Evolutionary conservation across 2,329 filamentous ascomycete genomes (phyloP).

Genomic region (Bipolaris victoriae): DNA sequence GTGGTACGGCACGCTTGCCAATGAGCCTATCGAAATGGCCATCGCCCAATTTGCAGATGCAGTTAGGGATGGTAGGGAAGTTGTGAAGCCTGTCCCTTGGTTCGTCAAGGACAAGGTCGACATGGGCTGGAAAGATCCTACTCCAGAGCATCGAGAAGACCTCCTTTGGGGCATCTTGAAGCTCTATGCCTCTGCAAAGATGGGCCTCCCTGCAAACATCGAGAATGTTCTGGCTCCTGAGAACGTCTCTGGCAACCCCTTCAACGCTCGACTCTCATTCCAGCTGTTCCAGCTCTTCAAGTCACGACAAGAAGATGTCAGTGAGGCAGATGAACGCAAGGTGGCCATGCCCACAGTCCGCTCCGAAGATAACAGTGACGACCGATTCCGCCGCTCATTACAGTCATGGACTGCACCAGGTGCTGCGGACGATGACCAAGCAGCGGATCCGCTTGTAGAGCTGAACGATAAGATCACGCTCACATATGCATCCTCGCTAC

Average conservation of each 20-base stretch:
- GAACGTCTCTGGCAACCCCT: slow-evolving; percentile 74
- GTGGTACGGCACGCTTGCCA: slow-evolving; percentile 78
- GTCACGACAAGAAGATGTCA: slow-evolving; percentile 36
- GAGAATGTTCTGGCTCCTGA: slow-evolving; percentile 77
- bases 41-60: slow-evolving; percentile 77
- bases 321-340: slow-evolving; percentile 35
- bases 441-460: slow-evolving; percentile 65
- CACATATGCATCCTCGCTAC: slow-evolving; percentile 46
- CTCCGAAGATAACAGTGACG: slow-evolving; percentile 18
- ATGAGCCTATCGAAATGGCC: slow-evolving; percentile 73
- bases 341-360: slow-evolving; percentile 42
- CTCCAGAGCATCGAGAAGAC: slow-evolving; percentile 70
- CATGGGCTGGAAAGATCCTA: slow-evolving; percentile 65
- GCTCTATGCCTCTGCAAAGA: slow-evolving; percentile 70
- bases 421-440: slow-evolving; percentile 55
- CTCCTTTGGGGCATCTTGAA: slow-evolving; percentile 87
- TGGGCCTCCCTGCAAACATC: slow-evolving; percentile 54
- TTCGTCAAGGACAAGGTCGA: slow-evolving; percentile 67
- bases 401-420: slow-evolving; percentile 39
- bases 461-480: slow-evolving; percentile 62
- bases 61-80: slow-evolving; percentile 71
- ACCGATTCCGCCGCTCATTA: slow-evolving; percentile 29
- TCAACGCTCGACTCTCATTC: slow-evolving; percentile 81
- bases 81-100: slow-evolving; percentile 72
- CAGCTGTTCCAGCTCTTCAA: slow-evolving; percentile 72